phyloP scores from a whole-genome alignment of 345 rosid species.

The Brassica incana region DNA sequence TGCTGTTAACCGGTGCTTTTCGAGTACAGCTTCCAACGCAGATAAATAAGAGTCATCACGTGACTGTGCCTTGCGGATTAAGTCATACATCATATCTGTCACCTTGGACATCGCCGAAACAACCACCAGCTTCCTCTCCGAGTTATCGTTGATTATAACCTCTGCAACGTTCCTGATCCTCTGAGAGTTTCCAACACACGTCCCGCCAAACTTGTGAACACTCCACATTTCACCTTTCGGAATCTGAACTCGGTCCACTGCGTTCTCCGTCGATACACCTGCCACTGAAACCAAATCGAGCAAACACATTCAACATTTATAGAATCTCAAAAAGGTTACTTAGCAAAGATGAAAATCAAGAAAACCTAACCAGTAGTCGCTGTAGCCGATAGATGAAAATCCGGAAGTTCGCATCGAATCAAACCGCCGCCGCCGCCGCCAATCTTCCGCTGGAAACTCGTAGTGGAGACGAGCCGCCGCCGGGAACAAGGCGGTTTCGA shows the following conservation, averaged over 20 bases:
- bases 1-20: conserved; percentile 78
- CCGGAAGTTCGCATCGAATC: conserved; percentile 34
- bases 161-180: conserved; percentile 85
- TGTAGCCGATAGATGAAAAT: conserved; percentile 38
- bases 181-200: conserved; percentile 89
- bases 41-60: conserved; percentile 79
- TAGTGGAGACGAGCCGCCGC: conserved; percentile 16
- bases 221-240: conserved; percentile 82
- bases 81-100: conserved; percentile 98
- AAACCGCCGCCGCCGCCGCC: conserved; percentile 29
- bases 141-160: conserved; percentile 59
- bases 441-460: conserved; percentile 9
- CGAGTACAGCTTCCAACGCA: conserved; percentile 73
- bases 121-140: conserved; percentile 78
- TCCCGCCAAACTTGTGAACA: conserved; percentile 97
- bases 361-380: conserved; percentile 30
- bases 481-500: conserved; percentile 22
- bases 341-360: background rate
- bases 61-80: conserved; percentile 77
- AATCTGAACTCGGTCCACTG: conserved; percentile 49
- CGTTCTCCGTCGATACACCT: conserved; percentile 54
- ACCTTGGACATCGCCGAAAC: conserved; percentile 99
- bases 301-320: background rate
- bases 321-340: background rate
- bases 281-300: conserved; percentile 39